A percentile compares a stretch with the other conserved stretches of the same genome.
Conservation (phyloP, 2,329 filamentous ascomycete species). For the Penicillium thymicola region DNA sequence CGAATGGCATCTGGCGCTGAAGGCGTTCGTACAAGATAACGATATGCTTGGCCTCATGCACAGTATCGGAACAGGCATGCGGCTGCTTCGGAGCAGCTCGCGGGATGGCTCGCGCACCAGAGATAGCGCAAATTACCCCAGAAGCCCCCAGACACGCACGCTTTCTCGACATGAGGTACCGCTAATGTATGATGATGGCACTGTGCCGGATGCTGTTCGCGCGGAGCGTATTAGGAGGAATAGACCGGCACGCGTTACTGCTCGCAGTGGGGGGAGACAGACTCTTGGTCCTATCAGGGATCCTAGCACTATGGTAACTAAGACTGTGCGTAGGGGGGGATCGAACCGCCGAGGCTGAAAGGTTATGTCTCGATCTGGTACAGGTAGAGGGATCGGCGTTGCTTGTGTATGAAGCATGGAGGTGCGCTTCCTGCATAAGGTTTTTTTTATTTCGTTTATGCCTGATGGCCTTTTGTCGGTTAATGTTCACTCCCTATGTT, state of each 20-base stretch:
- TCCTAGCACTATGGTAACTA: background rate
- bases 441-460: background rate
- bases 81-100: background rate
- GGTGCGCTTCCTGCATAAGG: background rate
- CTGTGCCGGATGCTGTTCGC: background rate
- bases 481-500: background rate
- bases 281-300: background rate
- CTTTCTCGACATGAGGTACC: background rate
- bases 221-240: background rate
- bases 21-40: background rate
- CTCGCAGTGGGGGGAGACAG: background rate
- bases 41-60: background rate
- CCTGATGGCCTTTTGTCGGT: background rate
- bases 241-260: background rate
- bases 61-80: conserved; percentile 1
- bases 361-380: background rate
- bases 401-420: background rate
- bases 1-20: background rate
- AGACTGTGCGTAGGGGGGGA: background rate
- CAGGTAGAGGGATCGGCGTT: background rate
- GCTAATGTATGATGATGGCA: background rate
- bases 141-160: background rate
- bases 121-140: background rate
- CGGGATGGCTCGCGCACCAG: background rate
- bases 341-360: background rate